A percentile compares a stretch with the other conserved stretches of the same genome.
These are phyloP conservation scores for Lactarius sp. DNA, from an alignment of 768 basidiomycete genomes.

Conservation along the genomic window DNA sequence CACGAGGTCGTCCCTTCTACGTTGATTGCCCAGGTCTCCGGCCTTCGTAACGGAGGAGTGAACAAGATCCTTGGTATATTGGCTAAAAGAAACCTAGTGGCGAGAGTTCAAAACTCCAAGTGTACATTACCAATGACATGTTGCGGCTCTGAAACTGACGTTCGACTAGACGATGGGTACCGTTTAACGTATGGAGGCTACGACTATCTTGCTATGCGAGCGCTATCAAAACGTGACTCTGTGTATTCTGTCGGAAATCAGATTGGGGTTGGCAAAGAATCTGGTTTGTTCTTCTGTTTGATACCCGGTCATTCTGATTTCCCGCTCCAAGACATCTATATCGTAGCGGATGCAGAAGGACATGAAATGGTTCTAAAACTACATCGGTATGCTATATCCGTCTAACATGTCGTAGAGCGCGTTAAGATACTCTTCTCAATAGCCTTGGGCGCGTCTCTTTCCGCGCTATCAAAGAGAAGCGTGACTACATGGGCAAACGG, in stretches of 20 bases:
- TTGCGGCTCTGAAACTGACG: neutral
- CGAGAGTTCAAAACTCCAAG: constrained; percentile 86
- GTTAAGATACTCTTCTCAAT: constrained; percentile 5
- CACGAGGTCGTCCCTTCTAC: constrained; percentile 91
- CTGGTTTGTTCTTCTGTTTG: constrained; percentile 48
- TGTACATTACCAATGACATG: constrained; percentile 48
- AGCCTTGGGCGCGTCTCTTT: constrained; percentile 98
- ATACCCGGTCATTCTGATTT: neutral
- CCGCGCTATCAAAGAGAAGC: constrained; percentile 91
- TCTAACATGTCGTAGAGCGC: neutral
- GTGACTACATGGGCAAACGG: constrained; percentile 94
- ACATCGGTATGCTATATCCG: constrained; percentile 59
- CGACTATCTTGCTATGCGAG: constrained; percentile 91
- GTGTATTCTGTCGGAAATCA: constrained; percentile 93
- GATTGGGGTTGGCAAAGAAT: constrained; percentile 98
- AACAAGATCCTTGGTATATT: constrained; percentile 89
- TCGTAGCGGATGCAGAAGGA: constrained; percentile 82
- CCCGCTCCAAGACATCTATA: constrained; percentile 66
- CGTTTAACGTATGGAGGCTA: constrained; percentile 98
- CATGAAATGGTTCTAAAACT: constrained; percentile 88
- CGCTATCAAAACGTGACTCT: constrained; percentile 84
- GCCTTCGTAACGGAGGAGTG: constrained; percentile 87
- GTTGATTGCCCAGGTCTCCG: constrained; percentile 88
- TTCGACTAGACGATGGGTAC: constrained; percentile 83
- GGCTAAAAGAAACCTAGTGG: constrained; percentile 87